Base-by-base conservation (phyloP, 2,329 filamentous ascomycete species). In the Elsinoe australis region DNA sequence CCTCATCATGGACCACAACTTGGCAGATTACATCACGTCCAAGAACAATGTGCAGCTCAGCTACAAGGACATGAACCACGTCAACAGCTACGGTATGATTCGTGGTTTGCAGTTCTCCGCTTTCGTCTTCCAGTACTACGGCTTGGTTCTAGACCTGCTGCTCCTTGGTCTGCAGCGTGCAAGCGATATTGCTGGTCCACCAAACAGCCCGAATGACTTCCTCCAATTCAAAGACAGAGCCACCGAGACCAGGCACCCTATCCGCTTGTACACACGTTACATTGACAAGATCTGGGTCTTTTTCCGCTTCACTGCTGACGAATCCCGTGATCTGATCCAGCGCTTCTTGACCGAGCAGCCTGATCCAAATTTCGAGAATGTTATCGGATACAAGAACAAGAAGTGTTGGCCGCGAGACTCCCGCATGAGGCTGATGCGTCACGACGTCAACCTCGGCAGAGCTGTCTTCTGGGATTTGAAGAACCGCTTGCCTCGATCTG, bases 1-100 rank as follows among this genome's bases (percentile, higher is more conserved):
- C 39, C 70, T 98, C 56, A 95, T 98, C 64, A 98, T 98, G 94
- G 94, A 98, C 60, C 92, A 98, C 74, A 98, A 98, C 65, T 70
- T 98, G 70, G 92, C 92, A 4, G 94, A 98, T 66, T 98, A 98
- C 69, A 98, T 98, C 61, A 95, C 90, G 1, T 88, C 90, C 29
- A 98, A 98, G 78, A 98, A 98, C 74, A 98, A 98, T 62, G 92
- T 98, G 9, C 90, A 95, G 64, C 78, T 98, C 54, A 95, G 94
- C 53, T 98, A 98, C 74, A 98, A 98, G 72, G 92, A 98, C 59
- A 98, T 98, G 92, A 96, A 95, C 62, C 92, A 98, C 61, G 92
- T 94, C 63, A 98, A 98, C 69, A 94, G 87, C 63, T 98, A 96
- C 63, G 92, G 92, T 57, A 85, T 98, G 84, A 95, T 98, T 59